Evolutionary conservation across 495 filamentous ascomycete species (phyloP).

Genomic region (Aspergillus saccharolyticus): DNA sequence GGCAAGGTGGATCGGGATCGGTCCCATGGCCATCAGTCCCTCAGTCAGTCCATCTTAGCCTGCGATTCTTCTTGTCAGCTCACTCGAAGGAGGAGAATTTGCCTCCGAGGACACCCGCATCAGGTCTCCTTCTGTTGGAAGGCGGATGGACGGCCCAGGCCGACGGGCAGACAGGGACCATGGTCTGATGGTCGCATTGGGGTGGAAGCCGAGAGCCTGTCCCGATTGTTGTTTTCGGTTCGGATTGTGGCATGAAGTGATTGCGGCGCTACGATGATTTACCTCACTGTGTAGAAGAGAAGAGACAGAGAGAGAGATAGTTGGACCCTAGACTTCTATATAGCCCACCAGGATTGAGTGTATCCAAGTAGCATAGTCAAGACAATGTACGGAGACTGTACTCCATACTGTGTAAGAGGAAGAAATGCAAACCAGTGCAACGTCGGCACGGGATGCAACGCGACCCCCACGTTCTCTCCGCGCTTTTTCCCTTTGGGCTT

Average conservation of each 20-base stretch:
- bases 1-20: background rate
- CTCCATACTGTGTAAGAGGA: background rate
- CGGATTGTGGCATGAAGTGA: background rate
- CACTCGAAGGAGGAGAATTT: background rate
- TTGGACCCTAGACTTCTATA: no score
- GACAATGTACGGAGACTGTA: no score
- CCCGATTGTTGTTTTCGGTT: background rate
- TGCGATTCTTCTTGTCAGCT: background rate
- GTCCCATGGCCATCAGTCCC: background rate
- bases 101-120: background rate
- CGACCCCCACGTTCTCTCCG: background rate
- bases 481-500: background rate
- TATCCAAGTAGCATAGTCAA: no score
- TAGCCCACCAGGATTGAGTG: no score
- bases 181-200: background rate
- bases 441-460: slow-evolving; percentile 3
- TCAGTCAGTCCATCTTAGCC: background rate
- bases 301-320: no score
- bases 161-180: background rate
- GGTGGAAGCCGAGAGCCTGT: background rate
- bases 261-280: no score
- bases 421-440: background rate
- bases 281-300: no score
- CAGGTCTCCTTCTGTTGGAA: background rate
- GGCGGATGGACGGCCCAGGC: background rate